Evolutionary conservation across 495 filamentous ascomycete genomes (phyloP).

Genomic region (Penicillium macrosclerotiorum): DNA sequence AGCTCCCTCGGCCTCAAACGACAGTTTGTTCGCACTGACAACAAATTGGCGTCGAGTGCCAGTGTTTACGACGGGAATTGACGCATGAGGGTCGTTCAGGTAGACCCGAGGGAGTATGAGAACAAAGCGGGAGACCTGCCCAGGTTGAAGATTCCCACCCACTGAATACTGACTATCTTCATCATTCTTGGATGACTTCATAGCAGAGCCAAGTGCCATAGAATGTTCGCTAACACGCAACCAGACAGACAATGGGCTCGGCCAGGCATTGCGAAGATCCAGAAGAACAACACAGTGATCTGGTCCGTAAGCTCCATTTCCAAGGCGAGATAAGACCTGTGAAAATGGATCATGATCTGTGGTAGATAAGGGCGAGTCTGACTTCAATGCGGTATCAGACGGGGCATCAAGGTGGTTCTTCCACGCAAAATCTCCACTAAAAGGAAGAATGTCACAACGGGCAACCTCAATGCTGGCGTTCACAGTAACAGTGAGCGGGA

Average conservation of each 20-base stretch:
- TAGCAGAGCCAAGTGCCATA: background rate
- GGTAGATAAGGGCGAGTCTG: conserved; percentile 14
- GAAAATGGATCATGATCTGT: conserved; percentile 35
- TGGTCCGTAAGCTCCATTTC: conserved; percentile 41
- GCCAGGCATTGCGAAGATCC: conserved; percentile 88
- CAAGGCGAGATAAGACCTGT: conserved; percentile 40
- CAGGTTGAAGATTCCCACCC: conserved; percentile 66
- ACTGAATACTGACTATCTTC: conserved; percentile 41
- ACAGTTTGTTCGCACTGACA: conserved; percentile 73
- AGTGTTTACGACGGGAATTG: conserved; percentile 77
- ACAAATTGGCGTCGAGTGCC: conserved; percentile 79
- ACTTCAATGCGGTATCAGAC: conserved; percentile 5
- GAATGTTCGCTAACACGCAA: conserved; percentile 50
- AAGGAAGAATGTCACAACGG: conserved; percentile 74
- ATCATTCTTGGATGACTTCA: conserved; percentile 7
- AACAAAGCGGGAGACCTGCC: conserved; percentile 73
- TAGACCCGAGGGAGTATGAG: conserved; percentile 75
- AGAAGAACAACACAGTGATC: conserved; percentile 78
- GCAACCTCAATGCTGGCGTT: conserved; percentile 83
- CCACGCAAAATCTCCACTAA: conserved; percentile 58
- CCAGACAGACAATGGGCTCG: conserved; percentile 61
- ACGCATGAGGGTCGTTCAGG: conserved; percentile 69
- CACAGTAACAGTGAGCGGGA: conserved; percentile 84
- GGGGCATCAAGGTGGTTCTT: conserved; percentile 33
- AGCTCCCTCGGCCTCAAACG: conserved; percentile 73